Evolutionary conservation across 2,329 filamentous ascomycete species (phyloP).

Genomic region (Fonsecaea pugnacius): DNA sequence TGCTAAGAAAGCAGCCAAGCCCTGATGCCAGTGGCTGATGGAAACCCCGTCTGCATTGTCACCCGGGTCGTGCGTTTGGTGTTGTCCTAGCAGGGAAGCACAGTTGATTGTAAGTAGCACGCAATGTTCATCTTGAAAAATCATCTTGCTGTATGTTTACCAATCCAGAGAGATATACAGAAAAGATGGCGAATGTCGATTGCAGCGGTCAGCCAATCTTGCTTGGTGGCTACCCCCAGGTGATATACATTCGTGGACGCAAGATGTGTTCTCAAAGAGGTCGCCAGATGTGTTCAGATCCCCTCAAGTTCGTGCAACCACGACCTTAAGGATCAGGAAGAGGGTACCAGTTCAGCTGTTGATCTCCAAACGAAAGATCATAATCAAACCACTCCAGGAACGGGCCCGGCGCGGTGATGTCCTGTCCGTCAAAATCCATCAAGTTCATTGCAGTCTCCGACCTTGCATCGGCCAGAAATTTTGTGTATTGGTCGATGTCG

Average conservation of each 20-base stretch:
- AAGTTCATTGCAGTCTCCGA: neutral
- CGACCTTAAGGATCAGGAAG: neutral
- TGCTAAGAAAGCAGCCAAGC: neutral
- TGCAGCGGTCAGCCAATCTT: neutral
- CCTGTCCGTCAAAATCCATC: constrained; percentile 1
- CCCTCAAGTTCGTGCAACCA: neutral
- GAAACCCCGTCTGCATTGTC: neutral
- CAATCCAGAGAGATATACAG: neutral
- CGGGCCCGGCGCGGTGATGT: neutral
- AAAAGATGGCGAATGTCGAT: neutral
- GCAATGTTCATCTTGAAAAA: no score
- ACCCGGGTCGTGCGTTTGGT: neutral
- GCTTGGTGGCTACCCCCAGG: neutral
- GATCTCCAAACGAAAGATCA: constrained; percentile 12
- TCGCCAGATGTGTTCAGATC: neutral
- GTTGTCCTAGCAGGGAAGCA: neutral
- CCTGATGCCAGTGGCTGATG: neutral
- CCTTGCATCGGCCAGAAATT: neutral
- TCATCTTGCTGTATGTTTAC: neutral
- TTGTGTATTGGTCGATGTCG: neutral
- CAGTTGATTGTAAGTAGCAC: neutral
- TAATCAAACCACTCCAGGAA: constrained; percentile 16
- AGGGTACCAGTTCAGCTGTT: constrained; percentile 1
- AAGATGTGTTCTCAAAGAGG: neutral
- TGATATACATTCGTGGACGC: neutral